Base-by-base conservation (phyloP, 495 filamentous ascomycete species). In the Amniculicola lignicola region DNA sequence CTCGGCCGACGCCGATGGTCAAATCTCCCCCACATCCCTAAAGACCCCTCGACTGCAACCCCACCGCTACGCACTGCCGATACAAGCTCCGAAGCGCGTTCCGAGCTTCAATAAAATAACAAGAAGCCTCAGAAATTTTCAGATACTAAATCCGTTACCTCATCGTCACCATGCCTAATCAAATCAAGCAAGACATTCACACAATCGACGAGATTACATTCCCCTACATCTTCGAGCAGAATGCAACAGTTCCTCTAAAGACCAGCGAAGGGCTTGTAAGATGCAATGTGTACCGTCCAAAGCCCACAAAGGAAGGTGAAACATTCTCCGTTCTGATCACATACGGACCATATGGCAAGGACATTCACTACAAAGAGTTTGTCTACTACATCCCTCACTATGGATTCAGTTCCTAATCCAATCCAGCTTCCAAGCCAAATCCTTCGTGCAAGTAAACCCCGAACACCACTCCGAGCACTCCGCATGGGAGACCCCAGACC, bases 261-360 rank as follows among this genome's bases (percentile, higher is more conserved):
- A 39, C 50, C 29, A 22, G 43, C 18, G 43, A 57, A 6, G 59
- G 61, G 5, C 38, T 63, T 12, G 43, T 66, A 15, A 67, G 64
- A 12, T 57, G 45, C 47, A 70, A 70, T 62, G 56, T 68, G 1
- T 71, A 67, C 44, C 60, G 65, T 0, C 70, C 65, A 23, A 69
- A 67, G 33, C 41, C 49, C 11, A 50, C 50, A 29, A 52, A 39
- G 18, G 25, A 54, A 2, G 24, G 41, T 21, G 29, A 50, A 18
- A 72, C 64, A 43, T 67, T 65, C 36, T 79, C 80, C 1, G 79
- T 79, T 0, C 61, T 83, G 0, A 72, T 79, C 2, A 82, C 80
- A 4, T 81, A 80, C 59, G 79, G 79, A 0, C 82, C 84, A 1
- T 87, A 87, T 58, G 84, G 82, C 10, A 86, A 87, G 57, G 82